A percentile compares a stretch with the other conserved stretches of the same genome.
Evolutionary conservation across 805 yeast species (phyloP).

Genomic region (Hanseniaspora jakobsenii): DNA sequence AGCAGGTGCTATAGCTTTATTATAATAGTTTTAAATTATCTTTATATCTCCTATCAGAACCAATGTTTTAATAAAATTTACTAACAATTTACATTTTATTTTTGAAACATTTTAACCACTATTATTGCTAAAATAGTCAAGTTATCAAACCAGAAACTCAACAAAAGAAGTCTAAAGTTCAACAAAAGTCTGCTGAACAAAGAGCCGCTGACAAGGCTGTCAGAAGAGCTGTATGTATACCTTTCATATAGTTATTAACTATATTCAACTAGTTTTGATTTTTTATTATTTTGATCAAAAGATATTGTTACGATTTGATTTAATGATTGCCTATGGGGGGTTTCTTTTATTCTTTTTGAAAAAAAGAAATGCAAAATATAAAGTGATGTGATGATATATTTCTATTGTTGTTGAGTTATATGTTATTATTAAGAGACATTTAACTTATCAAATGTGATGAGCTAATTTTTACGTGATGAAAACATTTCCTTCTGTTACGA

Average conservation of each 20-base stretch:
- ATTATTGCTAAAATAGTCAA: constrained; percentile 26
- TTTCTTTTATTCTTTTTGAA: no score
- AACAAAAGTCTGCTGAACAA: constrained; percentile 63
- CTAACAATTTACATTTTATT: constrained; percentile 6
- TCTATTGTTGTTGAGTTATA: background rate
- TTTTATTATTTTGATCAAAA: background rate
- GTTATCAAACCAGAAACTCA: constrained; percentile 66
- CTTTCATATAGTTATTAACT: constrained; percentile 16
- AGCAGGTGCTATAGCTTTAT: constrained; percentile 11
- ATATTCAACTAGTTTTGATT: no score
- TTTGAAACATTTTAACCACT: constrained; percentile 12
- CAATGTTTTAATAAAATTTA: constrained; percentile 8
- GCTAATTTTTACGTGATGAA: no score
- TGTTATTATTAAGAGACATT: background rate
- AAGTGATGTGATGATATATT: background rate
- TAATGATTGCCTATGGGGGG: no score
- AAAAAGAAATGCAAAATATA: background rate
- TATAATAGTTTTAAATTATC: constrained; percentile 7
- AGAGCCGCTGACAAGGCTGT: constrained; percentile 70
- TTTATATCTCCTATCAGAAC: no score
- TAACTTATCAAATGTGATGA: no score
- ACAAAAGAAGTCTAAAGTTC: constrained; percentile 69
- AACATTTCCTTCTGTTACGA: constrained; percentile 38
- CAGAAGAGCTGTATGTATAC: constrained; percentile 63
- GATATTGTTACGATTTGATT: constrained; percentile 11